These are phyloP conservation scores for Pichia manshurica DNA, from an alignment of 805 yeast genomes.

Conservation along the genomic window DNA sequence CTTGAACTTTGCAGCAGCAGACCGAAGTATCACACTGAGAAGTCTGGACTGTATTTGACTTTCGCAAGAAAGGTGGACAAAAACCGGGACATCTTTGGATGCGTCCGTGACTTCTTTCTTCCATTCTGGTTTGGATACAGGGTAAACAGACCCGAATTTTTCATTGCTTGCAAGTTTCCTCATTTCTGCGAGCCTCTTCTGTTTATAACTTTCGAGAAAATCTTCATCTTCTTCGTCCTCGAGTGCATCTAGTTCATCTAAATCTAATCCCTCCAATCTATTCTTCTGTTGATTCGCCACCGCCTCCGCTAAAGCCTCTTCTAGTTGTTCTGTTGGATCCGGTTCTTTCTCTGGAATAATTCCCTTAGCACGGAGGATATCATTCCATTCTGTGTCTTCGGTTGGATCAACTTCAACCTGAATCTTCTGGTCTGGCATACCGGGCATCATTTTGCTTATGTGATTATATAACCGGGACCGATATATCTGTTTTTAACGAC, in stretches of 20 bases:
- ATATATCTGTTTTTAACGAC: background rate
- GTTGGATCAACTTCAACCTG: conserved; percentile 88
- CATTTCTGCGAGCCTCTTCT: conserved; percentile 72
- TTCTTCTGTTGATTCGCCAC: conserved; percentile 73
- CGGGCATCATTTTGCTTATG: conserved; percentile 5
- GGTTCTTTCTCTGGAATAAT: conserved; percentile 89
- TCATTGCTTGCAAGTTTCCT: conserved; percentile 48
- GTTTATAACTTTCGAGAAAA: conserved; percentile 70
- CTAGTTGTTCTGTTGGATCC: conserved; percentile 80
- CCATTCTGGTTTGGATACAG: conserved; percentile 84
- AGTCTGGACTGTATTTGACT: conserved; percentile 70
- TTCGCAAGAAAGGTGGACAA: conserved; percentile 70
- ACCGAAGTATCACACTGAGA: conserved; percentile 49
- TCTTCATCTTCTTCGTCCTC: conserved; percentile 95
- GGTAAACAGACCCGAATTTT: conserved; percentile 69
- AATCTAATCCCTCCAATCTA: conserved; percentile 66
- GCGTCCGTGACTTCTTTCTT: conserved; percentile 80
- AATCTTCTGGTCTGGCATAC: conserved; percentile 45
- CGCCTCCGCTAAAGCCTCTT: conserved; percentile 83
- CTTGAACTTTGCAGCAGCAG: conserved; percentile 59
- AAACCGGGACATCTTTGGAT: conserved; percentile 57
- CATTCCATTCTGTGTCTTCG: conserved; percentile 99
- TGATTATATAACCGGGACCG: too few species aligned
- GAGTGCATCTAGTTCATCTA: conserved; percentile 78
- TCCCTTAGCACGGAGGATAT: conserved; percentile 83